Evolutionary conservation across 192 early-diverging fungal species (phyloP).

Genomic region (Umbelopsis ramanniana): DNA sequence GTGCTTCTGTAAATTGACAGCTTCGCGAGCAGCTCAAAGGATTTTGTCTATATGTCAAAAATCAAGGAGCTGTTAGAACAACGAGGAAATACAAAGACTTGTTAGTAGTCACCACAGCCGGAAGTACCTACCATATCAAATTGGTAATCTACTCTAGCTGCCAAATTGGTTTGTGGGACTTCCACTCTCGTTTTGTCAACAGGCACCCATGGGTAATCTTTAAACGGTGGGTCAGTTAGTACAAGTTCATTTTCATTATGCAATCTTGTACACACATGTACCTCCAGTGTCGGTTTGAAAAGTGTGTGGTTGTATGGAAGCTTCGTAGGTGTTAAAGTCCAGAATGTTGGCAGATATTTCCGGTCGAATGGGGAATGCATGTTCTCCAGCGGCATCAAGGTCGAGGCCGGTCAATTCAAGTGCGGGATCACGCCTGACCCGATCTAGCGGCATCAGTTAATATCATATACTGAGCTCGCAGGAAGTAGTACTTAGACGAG

Average conservation of each 20-base stretch:
- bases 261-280: background rate
- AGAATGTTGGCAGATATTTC: slow-evolving; percentile 7
- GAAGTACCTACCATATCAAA: background rate
- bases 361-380: background rate
- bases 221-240: background rate
- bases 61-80: too few relatives aligned
- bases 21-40: too few relatives aligned
- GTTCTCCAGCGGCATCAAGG: background rate
- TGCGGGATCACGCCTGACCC: background rate
- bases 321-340: background rate
- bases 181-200: slow-evolving; percentile 6
- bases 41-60: too few relatives aligned
- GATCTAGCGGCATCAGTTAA: too few relatives aligned
- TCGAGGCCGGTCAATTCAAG: background rate
- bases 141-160: background rate
- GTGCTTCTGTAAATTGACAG: too few relatives aligned
- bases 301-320: background rate
- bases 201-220: slow-evolving; percentile 7
- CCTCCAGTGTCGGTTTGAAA: background rate
- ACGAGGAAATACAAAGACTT: too few relatives aligned
- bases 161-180: slow-evolving; percentile 15
- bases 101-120: background rate
- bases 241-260: background rate
- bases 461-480: too few relatives aligned
- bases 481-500: too few relatives aligned